These are phyloP conservation scores for Monosporascus cannonballus DNA, from an alignment of 2,329 filamentous ascomycete genomes.

Conservation along the genomic window DNA sequence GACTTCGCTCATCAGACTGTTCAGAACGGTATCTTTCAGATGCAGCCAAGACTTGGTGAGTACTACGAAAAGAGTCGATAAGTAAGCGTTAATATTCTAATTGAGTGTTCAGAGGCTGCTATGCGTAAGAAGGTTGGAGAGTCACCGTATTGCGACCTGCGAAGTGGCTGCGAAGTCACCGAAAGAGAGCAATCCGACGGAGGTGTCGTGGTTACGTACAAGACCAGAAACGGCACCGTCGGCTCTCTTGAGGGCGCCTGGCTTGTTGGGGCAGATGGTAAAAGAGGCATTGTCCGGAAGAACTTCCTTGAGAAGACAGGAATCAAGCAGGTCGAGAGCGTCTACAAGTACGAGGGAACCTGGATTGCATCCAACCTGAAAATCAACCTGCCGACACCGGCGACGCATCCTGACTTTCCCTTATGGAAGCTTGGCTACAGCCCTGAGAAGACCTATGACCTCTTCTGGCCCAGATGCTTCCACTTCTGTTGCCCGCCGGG, in stretches of 20 bases:
- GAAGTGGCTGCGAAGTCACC: conserved; percentile 12
- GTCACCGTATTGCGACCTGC: conserved; percentile 13
- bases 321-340: conserved; percentile 28
- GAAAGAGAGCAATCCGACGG: conserved; percentile 7
- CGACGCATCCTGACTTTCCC: conserved; percentile 41
- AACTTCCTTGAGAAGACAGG: conserved; percentile 36
- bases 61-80: background rate
- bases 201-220: conserved; percentile 9
- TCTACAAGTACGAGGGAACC: conserved; percentile 29
- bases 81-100: background rate
- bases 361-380: conserved; percentile 44
- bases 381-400: conserved; percentile 34
- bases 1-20: conserved; percentile 13
- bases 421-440: conserved; percentile 40
- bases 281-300: conserved; percentile 39
- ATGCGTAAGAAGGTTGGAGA: conserved; percentile 8
- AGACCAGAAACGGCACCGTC: conserved; percentile 4
- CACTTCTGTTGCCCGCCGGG: conserved; percentile 37
- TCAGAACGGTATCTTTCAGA: conserved; percentile 14
- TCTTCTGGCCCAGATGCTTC: conserved; percentile 39
- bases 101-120: conserved; percentile 4
- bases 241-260: conserved; percentile 10
- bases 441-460: conserved; percentile 39
- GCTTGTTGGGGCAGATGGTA: conserved; percentile 41
- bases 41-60: conserved; percentile 17